Conservation (phyloP, 2,329 filamentous ascomycete species). For the Ceratocystis ficicola region DNA sequence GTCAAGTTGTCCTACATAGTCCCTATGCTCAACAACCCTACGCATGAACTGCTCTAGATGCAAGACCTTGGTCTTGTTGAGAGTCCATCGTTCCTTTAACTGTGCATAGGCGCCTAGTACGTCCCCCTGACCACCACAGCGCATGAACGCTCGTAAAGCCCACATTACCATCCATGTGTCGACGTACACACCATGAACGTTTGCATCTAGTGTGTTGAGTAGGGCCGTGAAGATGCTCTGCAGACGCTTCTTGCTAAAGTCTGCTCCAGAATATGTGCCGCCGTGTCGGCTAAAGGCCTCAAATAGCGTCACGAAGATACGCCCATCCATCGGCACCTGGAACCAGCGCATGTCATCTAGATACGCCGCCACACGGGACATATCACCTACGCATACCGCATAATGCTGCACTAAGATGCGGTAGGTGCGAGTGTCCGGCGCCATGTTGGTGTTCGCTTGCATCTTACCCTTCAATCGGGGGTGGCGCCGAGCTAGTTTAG, state of each 20-base stretch:
- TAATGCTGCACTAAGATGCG: conserved; percentile 67
- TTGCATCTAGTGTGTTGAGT: conserved; percentile 40
- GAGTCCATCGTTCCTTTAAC: conserved; percentile 38
- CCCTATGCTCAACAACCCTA: conserved; percentile 17
- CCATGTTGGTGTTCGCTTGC: conserved; percentile 42
- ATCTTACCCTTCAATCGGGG: conserved; percentile 9
- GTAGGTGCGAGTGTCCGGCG: conserved; percentile 67
- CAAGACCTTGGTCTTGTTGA: conserved; percentile 37
- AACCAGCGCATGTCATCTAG: conserved; percentile 69
- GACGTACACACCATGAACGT: conserved; percentile 38
- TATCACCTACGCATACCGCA: conserved; percentile 53
- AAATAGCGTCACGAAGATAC: conserved; percentile 70
- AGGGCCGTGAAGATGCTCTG: conserved; percentile 56
- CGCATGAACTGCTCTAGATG: conserved; percentile 35
- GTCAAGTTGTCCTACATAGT: conserved; percentile 4
- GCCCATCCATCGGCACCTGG: conserved; percentile 56
- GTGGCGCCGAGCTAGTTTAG: conserved; percentile 37
- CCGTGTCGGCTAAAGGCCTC: conserved; percentile 64
- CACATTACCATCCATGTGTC: conserved; percentile 50
- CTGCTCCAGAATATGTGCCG: conserved; percentile 30
- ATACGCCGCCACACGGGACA: conserved; percentile 56
- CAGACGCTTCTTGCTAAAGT: conserved; percentile 63
- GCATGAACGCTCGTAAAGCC: conserved; percentile 51
- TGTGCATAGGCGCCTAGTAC: conserved; percentile 44
- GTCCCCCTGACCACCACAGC: conserved; percentile 40